Base-by-base conservation (phyloP, 345 rosid species). In the Salix dunnii region DNA sequence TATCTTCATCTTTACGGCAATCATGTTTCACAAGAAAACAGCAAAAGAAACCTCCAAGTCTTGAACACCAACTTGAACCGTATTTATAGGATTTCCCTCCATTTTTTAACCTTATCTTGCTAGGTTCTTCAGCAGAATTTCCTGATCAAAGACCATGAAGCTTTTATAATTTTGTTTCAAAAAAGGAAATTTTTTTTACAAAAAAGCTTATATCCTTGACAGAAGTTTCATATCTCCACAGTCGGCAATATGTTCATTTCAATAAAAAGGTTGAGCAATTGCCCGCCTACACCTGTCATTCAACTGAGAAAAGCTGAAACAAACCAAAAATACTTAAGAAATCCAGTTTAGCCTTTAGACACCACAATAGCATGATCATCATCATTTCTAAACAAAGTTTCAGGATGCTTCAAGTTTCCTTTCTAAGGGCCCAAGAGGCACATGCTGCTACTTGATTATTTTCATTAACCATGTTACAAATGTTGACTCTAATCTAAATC, bases 1-100 rank as follows among this genome's bases (percentile, higher is more conserved):
- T 65, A 76, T 84, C 88, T 42, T 78, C 88, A 80, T 90, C 96
- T 53, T 80, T 87, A 74, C 96, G 85, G 81, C 97, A 95, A 85
- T 95, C 99, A 73, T 82, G 86, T 74, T 63, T 80, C 33, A 86
- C 87, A 70, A 95, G 70, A 86, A 83, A 89, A 35, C 92, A 86
- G 82, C 97, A 95, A 49, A 88, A 77, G 79, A 93, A 80, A 48
- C 88, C 78, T 67, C 87, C 89, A 31, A 90, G 60, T 40, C 75
- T 87, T 38, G 87, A 80, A 78, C 88, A 80, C 77, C 82, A 88
- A 70, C 86, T 84, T 43, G 91, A 82, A 72, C 84, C 82, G 62
- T 84, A 86, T 75, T 81, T 78, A 77, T 35, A 35, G 72, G 84
- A 81, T 49, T 78, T 81, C 53, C 80, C 89, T 77, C 88, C 87